A percentile compares a stretch with the other conserved stretches of the same genome.
Conservation (phyloP, 768 basidiomycete species). For the Tylopilus vinaceipallidus region DNA sequence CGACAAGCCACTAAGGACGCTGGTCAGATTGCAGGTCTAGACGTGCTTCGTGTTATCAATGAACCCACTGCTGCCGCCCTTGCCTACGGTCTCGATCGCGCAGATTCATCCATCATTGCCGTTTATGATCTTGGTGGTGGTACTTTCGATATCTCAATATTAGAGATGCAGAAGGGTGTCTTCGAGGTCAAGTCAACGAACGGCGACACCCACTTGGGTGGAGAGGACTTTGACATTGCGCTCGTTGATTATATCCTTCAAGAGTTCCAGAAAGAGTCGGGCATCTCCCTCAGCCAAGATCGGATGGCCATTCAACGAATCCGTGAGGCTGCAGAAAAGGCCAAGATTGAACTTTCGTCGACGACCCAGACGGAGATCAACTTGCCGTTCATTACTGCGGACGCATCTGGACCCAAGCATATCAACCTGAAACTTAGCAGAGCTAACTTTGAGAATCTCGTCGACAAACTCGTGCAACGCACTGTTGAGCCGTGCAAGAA, state of each 20-base stretch:
- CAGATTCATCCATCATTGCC: conserved; percentile 82
- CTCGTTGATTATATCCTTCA: conserved; percentile 82
- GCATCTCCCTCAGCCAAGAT: conserved; percentile 79
- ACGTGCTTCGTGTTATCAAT: conserved; percentile 97
- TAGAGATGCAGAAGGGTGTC: conserved; percentile 99
- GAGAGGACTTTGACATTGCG: conserved; percentile 94
- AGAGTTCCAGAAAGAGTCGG: conserved; percentile 93
- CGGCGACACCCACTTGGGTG: conserved; percentile 96
- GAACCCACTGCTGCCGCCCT: conserved; percentile 98
- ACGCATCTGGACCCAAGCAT: conserved; percentile 93
- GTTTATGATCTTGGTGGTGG: conserved; percentile 99
- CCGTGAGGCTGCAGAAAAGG: conserved; percentile 98
- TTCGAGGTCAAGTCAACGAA: conserved; percentile 99
- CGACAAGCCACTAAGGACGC: conserved; percentile 98
- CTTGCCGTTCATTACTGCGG: conserved; percentile 96
- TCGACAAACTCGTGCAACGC: conserved; percentile 77
- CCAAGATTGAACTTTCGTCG: conserved; percentile 96
- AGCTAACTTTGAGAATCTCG: conserved; percentile 87
- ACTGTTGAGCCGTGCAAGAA: conserved; percentile 97
- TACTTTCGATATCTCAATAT: conserved; percentile 98
- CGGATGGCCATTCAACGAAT: conserved; percentile 98
- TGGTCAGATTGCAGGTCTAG: conserved; percentile 95
- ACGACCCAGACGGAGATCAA: conserved; percentile 96
- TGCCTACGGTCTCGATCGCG: conserved; percentile 92
- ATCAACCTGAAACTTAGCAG: conserved; percentile 91